These are phyloP conservation scores for Lichtheimia ornata DNA, from an alignment of 371 early-diverging fungal species.

Conservation along the genomic window DNA sequence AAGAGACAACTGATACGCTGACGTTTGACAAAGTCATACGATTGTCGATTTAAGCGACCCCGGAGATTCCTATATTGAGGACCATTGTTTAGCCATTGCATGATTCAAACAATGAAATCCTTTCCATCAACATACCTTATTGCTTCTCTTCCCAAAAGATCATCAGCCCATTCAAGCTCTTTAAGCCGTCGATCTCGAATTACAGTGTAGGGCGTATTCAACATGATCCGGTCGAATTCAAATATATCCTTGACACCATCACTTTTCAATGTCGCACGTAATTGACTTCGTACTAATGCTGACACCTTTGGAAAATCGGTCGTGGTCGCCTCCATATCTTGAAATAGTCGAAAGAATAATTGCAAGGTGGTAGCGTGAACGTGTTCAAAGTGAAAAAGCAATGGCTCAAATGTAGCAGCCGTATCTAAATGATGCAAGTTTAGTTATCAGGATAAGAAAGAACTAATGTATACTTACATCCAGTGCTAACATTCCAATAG, in stretches of 20 bases:
- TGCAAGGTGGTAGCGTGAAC: slow-evolving; percentile 61
- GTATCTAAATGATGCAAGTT: slow-evolving; percentile 24
- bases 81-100: too few relatives aligned
- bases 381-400: slow-evolving; percentile 62
- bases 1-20: slow-evolving; percentile 70
- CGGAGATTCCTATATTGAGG: slow-evolving; percentile 58
- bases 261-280: slow-evolving; percentile 45
- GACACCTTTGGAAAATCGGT: slow-evolving; percentile 66
- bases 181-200: slow-evolving; percentile 70
- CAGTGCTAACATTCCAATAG: slow-evolving; percentile 71
- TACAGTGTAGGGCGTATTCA: slow-evolving; percentile 62
- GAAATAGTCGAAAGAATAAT: slow-evolving; percentile 63
- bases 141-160: slow-evolving; percentile 61
- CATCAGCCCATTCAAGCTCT: slow-evolving; percentile 74
- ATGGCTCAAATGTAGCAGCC: slow-evolving; percentile 64
- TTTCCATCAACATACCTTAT: slow-evolving; percentile 49
- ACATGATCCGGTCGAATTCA: slow-evolving; percentile 65
- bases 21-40: slow-evolving; percentile 71
- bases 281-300: slow-evolving; percentile 56
- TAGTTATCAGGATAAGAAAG: not conserved
- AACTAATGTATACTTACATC: slow-evolving; percentile 47
- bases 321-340: slow-evolving; percentile 67
- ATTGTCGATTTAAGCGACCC: slow-evolving; percentile 60
- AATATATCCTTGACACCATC: slow-evolving; percentile 40
- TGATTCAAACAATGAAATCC: too few relatives aligned